A percentile compares a stretch with the other conserved stretches of the same genome.
phyloP scores from a whole-genome alignment of 129 eudicot species.

The Erigeron canadensis region DNA sequence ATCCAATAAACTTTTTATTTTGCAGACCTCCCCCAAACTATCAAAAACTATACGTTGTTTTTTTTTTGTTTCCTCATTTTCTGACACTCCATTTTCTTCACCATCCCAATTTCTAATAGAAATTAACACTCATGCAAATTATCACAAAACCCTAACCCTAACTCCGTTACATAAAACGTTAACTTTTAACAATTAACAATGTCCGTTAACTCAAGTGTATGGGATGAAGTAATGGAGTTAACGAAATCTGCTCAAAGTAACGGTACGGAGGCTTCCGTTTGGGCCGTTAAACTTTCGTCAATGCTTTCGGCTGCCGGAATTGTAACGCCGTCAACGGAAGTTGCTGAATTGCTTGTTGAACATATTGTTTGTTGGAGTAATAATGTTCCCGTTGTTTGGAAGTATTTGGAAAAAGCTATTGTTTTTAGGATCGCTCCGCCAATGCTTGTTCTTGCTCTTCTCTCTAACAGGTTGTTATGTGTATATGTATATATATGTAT shows the following conservation, averaged over 20 bases:
- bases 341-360: conserved; percentile 63
- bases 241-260: conserved; percentile 71
- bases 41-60: too few relatives aligned
- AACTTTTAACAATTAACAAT: conserved; percentile 11
- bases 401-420: conserved; percentile 81
- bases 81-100: too few relatives aligned
- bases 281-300: conserved; percentile 67
- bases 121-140: not conserved
- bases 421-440: conserved; percentile 69
- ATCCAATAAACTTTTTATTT: too few relatives aligned
- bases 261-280: conserved; percentile 59
- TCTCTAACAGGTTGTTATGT: conserved; percentile 61
- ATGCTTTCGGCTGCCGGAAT: conserved; percentile 62
- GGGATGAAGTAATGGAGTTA: conserved; percentile 67
- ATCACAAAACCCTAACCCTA: not conserved
- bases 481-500: not conserved
- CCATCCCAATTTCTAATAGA: too few relatives aligned
- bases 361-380: conserved; percentile 69
- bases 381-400: conserved; percentile 80
- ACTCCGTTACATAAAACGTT: not conserved
- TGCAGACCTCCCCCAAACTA: too few relatives aligned
- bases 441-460: conserved; percentile 73
- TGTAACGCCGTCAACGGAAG: conserved; percentile 64
- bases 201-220: conserved; percentile 33
- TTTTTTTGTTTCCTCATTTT: too few relatives aligned